Evolutionary conservation across 2,329 filamentous ascomycete species (phyloP), one percentile per base, ranked within the genome.

Genomic region (Zymoseptoria brevis): DNA sequence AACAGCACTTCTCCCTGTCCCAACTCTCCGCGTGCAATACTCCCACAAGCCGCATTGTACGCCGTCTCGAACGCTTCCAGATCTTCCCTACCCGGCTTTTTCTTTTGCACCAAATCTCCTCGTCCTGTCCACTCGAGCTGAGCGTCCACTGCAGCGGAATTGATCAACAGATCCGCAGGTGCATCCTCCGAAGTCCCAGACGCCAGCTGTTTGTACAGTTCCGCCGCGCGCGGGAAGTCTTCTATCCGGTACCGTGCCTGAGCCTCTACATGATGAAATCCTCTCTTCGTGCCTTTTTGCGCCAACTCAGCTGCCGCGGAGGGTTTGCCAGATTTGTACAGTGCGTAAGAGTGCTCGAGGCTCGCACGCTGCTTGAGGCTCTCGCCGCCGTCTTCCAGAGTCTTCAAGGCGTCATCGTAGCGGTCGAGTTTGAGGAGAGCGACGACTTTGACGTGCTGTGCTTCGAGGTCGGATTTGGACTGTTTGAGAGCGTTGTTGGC

Each of bases 341-440:
- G 80, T n/a, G 88, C 87, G 76, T 95, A 95, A 1, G 87, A 83
- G 71, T 86, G 86, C 73, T 92, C 89, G 50, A 92, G 79, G 16
- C 75, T 69, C 65, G 86, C 89, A 59, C 75, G 75, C 48, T 81
- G 76, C 70, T 86, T 83, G 59, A 92, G 75, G 63, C 76, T 78
- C 59, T 82, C 77, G 54, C 85, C 84, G 19, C 80, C 84, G 41
- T 85, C 83, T 60, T 85, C 82, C 60, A 93, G 81, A 57, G 84
- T 81, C 60, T 84, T 83, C 53, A 90, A 77, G 52, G 88, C 88
- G 73, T 94, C 89, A 59, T 88, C 83, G 73, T 87, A 94, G 60
- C 89, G 87, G 74, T 94, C 90, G 66, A 94, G 83, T 72, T 91
- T 90, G 63, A 94, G 79, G 19, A 94, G 81, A 21, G 89, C 88